Base-by-base conservation (phyloP, 306 rosid species). In the Prunus mongolica region DNA sequence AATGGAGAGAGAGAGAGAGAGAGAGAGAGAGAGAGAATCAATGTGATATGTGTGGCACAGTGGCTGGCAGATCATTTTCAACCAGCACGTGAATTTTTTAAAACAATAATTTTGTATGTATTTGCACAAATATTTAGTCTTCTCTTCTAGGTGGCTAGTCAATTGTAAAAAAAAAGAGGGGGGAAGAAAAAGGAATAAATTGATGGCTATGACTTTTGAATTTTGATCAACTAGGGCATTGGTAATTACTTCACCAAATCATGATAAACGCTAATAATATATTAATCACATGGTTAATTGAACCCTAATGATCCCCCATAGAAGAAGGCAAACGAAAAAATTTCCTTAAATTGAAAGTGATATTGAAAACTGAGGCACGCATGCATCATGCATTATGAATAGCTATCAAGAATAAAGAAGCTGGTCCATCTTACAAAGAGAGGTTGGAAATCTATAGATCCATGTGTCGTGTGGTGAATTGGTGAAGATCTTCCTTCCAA, bases 281-380 rank as follows among this genome's bases (percentile, higher is more conserved):
- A 13, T 61, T 24, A 73, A 44, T 54, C 57, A 57, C 76, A 41
- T 57, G 38, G 38, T 56, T 56, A 73, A 60, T 64, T 71, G n/a
- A 34, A 47, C 60, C 8, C 25, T 28, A 8, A 28, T 50, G 44
- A 20, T 28, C 74, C 61, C 28, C 54, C 47, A 12, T 32, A 27
- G 27, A 55, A 22, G 32, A 58, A 58, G 32, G 16, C 65, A 58
- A 58, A 24, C 5, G 10, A 25, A 10, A 47, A 14, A 9, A 1
- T 12, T 58, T 24, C 9, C 4, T 24, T 58, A 18, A 58, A 56
- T 12, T 55, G 12, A 54, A 6, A 19, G 1, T 1, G n/a, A 51
- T 51, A 51, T 16, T 51, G 41, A 34, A 38, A 38, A 38, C 8
- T 38, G 44, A 38, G 44, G 44, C 44, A 7, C 9, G 57, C 57